phyloP scores from a whole-genome alignment of 495 filamentous ascomycete genomes.

The Emericellopsis terricola region DNA sequence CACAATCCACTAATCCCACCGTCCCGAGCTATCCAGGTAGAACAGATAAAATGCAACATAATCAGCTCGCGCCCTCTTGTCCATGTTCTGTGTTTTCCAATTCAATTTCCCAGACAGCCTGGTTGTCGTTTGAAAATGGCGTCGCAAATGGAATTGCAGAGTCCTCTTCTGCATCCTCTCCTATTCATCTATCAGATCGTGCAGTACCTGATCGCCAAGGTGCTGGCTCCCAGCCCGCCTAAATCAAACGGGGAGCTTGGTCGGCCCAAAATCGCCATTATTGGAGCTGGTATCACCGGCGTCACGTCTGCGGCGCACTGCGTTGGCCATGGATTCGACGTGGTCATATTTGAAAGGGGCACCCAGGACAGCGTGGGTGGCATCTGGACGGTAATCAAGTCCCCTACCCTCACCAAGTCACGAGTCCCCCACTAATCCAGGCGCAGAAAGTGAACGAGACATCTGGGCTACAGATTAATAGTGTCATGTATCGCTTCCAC shows the following conservation, averaged over 20 bases:
- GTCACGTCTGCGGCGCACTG: constrained; percentile 71
- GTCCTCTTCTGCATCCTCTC: constrained; percentile 23
- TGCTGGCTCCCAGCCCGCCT: constrained; percentile 56
- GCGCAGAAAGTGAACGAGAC: constrained; percentile 62
- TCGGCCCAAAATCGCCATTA: constrained; percentile 57
- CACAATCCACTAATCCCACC: too few species aligned
- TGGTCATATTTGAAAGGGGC: constrained; percentile 58
- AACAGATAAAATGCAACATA: too few species aligned
- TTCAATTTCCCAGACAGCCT: too few species aligned
- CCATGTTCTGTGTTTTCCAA: too few species aligned
- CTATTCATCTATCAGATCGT: constrained; percentile 45
- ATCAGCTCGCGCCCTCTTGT: too few species aligned
- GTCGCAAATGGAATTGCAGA: constrained; percentile 6
- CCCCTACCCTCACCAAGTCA: not conserved
- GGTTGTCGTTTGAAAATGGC: too few species aligned
- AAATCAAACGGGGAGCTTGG: constrained; percentile 30
- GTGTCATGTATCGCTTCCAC: constrained; percentile 77
- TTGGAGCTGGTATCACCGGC: constrained; percentile 69
- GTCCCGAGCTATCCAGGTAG: too few species aligned
- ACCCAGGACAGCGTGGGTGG: constrained; percentile 46
- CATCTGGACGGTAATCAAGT: constrained; percentile 71
- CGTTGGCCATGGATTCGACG: constrained; percentile 75
- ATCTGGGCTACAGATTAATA: constrained; percentile 66
- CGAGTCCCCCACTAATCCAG: not conserved
- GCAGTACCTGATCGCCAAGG: constrained; percentile 43